Conservation (phyloP, 2,329 filamentous ascomycete genomes). For the Ascochyta lentis region DNA sequence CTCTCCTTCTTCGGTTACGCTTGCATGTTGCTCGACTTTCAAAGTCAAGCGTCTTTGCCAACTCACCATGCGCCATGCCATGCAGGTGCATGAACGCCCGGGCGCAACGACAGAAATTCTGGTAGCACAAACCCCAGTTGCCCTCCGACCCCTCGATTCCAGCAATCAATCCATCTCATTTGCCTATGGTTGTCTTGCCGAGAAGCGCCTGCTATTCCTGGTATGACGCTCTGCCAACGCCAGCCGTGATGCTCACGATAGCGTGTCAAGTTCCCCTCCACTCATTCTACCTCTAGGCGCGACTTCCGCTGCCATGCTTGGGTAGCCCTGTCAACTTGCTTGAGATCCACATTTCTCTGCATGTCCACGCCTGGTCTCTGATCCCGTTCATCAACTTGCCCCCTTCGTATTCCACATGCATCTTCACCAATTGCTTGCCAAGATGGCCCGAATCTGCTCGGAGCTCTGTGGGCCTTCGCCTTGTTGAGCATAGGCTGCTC, state of each 20-base stretch:
- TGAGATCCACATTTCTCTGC: constrained; percentile 37
- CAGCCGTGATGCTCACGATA: constrained; percentile 47
- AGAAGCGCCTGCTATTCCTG: constrained; percentile 43
- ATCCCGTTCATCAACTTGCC: constrained; percentile 37
- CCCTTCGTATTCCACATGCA: constrained; percentile 28
- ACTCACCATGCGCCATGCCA: constrained; percentile 47
- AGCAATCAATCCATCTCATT: constrained; percentile 43
- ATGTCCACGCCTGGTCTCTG: constrained; percentile 32
- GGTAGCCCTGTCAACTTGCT: constrained; percentile 31
- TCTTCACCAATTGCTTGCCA: constrained; percentile 38
- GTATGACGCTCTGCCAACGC: constrained; percentile 41
- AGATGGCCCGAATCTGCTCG: constrained; percentile 32
- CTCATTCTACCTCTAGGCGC: constrained; percentile 37
- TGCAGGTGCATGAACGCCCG: constrained; percentile 44
- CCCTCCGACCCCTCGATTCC: constrained; percentile 43
- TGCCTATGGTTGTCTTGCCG: constrained; percentile 31
- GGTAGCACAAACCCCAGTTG: constrained; percentile 48
- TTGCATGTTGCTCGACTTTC: constrained; percentile 45
- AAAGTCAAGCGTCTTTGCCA: constrained; percentile 49
- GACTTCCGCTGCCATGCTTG: constrained; percentile 40
- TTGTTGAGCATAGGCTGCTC: constrained; percentile 29
- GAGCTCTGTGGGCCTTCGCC: constrained; percentile 15
- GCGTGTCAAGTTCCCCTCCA: constrained; percentile 46
- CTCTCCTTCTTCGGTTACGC: constrained; percentile 40
- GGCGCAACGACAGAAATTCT: constrained; percentile 37